Evolutionary conservation across 2,329 filamentous ascomycete species (phyloP).

Genomic region (Nothopassalora personata): DNA sequence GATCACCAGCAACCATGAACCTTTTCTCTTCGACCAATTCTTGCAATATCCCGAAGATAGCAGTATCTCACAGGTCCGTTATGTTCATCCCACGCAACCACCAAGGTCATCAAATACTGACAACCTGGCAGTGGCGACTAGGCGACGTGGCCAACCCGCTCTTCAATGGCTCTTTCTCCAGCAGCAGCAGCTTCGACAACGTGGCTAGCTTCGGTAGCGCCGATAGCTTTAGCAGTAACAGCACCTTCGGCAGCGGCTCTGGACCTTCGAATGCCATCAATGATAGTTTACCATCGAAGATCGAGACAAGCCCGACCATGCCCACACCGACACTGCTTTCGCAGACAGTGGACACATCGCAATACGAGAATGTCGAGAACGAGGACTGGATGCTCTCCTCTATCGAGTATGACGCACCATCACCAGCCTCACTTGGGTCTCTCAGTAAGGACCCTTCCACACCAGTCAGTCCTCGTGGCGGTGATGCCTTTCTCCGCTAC

Average conservation of each 20-base stretch:
- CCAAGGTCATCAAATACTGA: background rate
- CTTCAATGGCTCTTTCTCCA: background rate
- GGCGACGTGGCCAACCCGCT: background rate
- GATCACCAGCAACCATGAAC: background rate
- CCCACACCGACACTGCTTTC: conserved; percentile 1
- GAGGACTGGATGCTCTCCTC: conserved; percentile 17
- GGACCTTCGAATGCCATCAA: background rate
- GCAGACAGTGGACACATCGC: conserved; percentile 13
- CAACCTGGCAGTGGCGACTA: background rate
- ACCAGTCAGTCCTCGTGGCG: conserved; percentile 11
- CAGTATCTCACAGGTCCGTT: background rate
- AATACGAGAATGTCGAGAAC: conserved; percentile 17
- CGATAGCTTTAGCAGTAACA: background rate
- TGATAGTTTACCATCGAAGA: background rate
- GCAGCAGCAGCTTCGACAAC: background rate
- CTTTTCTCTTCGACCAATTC: conserved; percentile 1
- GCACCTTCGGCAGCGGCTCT: background rate
- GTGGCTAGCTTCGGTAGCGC: background rate
- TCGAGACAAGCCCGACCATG: conserved; percentile 6
- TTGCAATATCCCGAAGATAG: background rate
- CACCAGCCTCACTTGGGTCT: conserved; percentile 17
- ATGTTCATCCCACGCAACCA: background rate
- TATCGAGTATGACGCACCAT: conserved; percentile 17
- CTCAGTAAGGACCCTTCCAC: conserved; percentile 17
- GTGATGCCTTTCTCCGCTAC: background rate